These are phyloP conservation scores for Chalciporus sphaerocephalus DNA, from an alignment of 768 basidiomycete species.

Conservation along the genomic window DNA sequence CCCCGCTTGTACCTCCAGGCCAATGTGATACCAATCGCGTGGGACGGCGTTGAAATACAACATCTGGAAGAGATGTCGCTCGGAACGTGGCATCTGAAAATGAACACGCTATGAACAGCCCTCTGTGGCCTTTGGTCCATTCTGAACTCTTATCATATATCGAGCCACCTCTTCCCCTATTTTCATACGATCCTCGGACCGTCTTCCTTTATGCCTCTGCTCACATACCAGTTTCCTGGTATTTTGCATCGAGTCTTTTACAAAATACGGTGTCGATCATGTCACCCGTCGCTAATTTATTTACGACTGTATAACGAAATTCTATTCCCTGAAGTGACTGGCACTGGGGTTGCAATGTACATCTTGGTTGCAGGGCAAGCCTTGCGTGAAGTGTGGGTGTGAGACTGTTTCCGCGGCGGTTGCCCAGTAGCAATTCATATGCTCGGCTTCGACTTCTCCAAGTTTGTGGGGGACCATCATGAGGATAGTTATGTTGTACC, in stretches of 20 bases:
- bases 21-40: conserved; percentile 63
- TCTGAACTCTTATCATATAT: conserved; percentile 8
- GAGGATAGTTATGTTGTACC: not conserved
- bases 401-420: not conserved
- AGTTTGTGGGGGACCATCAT: conserved; percentile 4
- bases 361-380: not conserved
- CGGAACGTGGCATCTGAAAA: conserved; percentile 72
- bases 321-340: not conserved
- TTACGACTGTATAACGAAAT: conserved; percentile 11
- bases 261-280: conserved; percentile 17
- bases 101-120: conserved; percentile 30
- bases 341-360: not conserved
- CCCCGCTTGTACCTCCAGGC: conserved; percentile 37
- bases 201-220: not conserved
- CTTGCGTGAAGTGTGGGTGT: not conserved
- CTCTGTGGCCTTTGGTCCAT: conserved; percentile 1
- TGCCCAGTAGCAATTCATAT: conserved; percentile 9
- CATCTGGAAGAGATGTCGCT: conserved; percentile 65
- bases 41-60: conserved; percentile 66
- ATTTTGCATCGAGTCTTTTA: conserved; percentile 19
- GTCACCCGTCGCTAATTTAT: conserved; percentile 23
- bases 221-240: conserved; percentile 10
- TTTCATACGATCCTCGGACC: conserved; percentile 11
- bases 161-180: conserved; percentile 4
- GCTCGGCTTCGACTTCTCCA: conserved; percentile 2